Evolutionary conservation across 495 filamentous ascomycete species (phyloP), one percentile per base, ranked within the genome.

Genomic region (Jackrogersella multiformis): DNA sequence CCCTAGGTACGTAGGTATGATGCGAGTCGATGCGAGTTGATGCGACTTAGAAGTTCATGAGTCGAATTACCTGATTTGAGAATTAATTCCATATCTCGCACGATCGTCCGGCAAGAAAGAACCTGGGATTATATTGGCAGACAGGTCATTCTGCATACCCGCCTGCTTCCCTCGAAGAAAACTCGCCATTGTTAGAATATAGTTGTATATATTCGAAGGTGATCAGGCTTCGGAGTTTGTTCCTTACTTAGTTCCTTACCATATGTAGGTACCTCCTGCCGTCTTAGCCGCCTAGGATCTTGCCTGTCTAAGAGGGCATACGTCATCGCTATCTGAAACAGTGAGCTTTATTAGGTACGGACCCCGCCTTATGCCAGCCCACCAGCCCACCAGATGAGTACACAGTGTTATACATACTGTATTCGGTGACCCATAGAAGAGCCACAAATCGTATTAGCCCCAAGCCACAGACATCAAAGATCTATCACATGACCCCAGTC

Each of bases 141-240:
- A 97, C 34, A 99, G 84, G 79, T 98, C 95, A 75, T 87, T 91
- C 73, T 92, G 90, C 54, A 99, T 88, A 56, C 95, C 95, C 55
- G 92, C 87, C 82, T 99, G 95, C 83, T 95, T 97, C 35, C 92
- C 90, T 64, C 95, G 85, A 66, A 99, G 78, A 75, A 97, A 94
- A 67, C 90, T 87, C 38, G 92, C 88, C 93, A 95, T 96, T n/a
- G n/a, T n/a, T n/a, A n/a, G n/a, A 20, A 30, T 76, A 73, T 39
- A 23, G 45, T 52, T 24, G 39, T 23, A 35, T 15, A 23, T 56
- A 39, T 59, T 24, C n/a, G n/a, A n/a, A n/a, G 46, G 30, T 20
- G 23, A 23, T 42, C 24, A 39, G 8, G 42, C 28, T 52, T 52
- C 8, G 26, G 48, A 32, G 26, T 20, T 34, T 52, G 48, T 35